Conservation (phyloP, 2,329 filamentous ascomycete genomes). For the Fusarium pilosicola region DNA sequence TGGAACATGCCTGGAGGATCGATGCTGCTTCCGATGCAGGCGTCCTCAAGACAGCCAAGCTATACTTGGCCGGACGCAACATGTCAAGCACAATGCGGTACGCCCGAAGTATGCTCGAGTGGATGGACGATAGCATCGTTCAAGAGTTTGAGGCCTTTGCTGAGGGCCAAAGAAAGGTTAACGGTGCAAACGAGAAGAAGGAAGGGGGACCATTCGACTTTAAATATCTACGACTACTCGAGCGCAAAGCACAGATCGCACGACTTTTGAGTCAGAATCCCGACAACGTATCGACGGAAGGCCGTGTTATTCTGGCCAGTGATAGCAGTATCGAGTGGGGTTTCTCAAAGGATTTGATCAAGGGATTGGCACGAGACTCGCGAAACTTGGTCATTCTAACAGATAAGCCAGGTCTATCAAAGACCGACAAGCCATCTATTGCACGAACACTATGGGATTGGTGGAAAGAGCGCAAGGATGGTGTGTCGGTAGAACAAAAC, state of each 20-base stretch:
- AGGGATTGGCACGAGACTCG: conserved; percentile 76
- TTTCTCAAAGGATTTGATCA: conserved; percentile 84
- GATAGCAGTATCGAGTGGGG: conserved; percentile 94
- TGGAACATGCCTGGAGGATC: conserved; percentile 90
- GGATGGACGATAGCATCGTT: conserved; percentile 98
- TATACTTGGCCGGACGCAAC: conserved; percentile 88
- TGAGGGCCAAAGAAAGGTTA: conserved; percentile 60
- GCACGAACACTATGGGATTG: conserved; percentile 82
- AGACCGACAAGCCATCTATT: conserved; percentile 62
- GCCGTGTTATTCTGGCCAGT: conserved; percentile 87
- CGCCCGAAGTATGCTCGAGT: conserved; percentile 94
- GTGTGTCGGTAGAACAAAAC: conserved; percentile 67
- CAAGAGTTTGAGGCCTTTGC: conserved; percentile 85
- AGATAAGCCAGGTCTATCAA: conserved; percentile 68
- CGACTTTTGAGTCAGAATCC: conserved; percentile 66
- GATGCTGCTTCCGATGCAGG: conserved; percentile 65
- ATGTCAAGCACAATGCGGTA: conserved; percentile 90
- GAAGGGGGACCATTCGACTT: conserved; percentile 87
- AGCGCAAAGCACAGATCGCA: conserved; percentile 82
- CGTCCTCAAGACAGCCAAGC: conserved; percentile 62
- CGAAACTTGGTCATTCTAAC: conserved; percentile 90
- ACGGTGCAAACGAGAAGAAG: conserved; percentile 61
- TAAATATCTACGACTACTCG: conserved; percentile 82
- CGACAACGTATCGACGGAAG: conserved; percentile 56
- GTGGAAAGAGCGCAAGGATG: conserved; percentile 76